Percentiles rank a stretch among this genome's conserved stretches.
Conservation (phyloP, 2,329 filamentous ascomycete genomes). For the Stagonosporopsis chrysanthemi region DNA sequence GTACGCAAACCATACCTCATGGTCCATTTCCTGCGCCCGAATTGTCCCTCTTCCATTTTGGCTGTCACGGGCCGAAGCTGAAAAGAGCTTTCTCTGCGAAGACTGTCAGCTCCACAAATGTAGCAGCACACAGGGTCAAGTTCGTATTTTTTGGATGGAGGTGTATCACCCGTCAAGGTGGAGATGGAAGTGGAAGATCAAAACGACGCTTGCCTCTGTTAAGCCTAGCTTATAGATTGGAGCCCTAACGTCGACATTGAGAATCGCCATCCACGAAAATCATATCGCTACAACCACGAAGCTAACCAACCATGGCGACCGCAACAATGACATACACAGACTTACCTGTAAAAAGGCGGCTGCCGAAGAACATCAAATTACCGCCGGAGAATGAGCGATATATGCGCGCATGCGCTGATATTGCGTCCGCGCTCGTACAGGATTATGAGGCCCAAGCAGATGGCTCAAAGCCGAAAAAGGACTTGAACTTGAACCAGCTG, state of each 20-base stretch:
- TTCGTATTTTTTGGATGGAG: no score
- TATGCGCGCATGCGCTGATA: conserved; percentile 92
- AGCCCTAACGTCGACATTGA: conserved; percentile 30
- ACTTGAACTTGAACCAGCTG: conserved; percentile 91
- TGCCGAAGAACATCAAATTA: conserved; percentile 76
- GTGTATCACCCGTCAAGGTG: background rate
- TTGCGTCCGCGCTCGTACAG: conserved; percentile 91
- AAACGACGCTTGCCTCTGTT: background rate
- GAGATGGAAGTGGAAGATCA: background rate
- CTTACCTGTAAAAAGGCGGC: conserved; percentile 56
- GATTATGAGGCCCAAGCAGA: conserved; percentile 86
- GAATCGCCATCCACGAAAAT: conserved; percentile 30
- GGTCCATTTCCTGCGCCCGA: no score
- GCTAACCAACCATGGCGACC: conserved; percentile 57
- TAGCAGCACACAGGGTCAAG: background rate
- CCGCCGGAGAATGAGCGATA: conserved; percentile 94
- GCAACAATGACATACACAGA: conserved; percentile 68
- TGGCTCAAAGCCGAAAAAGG: conserved; percentile 74
- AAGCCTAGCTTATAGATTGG: background rate
- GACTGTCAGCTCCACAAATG: background rate
- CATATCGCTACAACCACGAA: conserved; percentile 13
- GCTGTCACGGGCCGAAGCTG: background rate
- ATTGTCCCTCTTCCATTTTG: background rate
- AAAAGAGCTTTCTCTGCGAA: no score
- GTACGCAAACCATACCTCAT: no score